Evolutionary conservation across 176 grass and related monocot genomes (phyloP).

Genomic region (Hordeum vulgare): DNA sequence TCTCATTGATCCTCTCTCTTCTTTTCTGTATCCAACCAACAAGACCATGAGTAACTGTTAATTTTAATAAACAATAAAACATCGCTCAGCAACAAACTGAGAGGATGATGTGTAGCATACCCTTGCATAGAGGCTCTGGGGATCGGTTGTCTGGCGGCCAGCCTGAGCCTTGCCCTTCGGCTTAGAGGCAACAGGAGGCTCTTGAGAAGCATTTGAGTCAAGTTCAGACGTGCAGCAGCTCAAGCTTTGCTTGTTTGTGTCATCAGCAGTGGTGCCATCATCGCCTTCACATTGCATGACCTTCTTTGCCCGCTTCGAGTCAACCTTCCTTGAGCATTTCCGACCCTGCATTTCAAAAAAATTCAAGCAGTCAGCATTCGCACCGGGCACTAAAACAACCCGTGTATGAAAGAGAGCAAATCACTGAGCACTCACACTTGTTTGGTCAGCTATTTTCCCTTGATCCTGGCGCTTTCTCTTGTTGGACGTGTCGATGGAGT

Average conservation of each 20-base stretch:
- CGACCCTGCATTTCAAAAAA: conserved; percentile 30
- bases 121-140: conserved; percentile 88
- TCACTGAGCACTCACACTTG: conserved; percentile 21
- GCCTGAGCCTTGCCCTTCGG: conserved; percentile 33
- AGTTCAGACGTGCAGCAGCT: conserved; percentile 47
- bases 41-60: conserved; percentile 23
- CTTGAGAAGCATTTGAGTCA: conserved; percentile 39
- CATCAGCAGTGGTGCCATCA: conserved; percentile 10
- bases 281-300: background rate
- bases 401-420: background rate
- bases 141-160: conserved; percentile 34
- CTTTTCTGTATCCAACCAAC: conserved; percentile 56
- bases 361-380: background rate
- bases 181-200: conserved; percentile 22
- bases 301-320: conserved; percentile 39
- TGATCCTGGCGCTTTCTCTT: conserved; percentile 44
- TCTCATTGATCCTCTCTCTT: conserved; percentile 84
- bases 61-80: background rate
- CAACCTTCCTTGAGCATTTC: conserved; percentile 35
- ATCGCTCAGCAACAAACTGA: background rate
- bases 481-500: conserved; percentile 13
- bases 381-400: background rate
- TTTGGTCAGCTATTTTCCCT: conserved; percentile 29
- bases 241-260: conserved; percentile 19
- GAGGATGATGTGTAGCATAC: conserved; percentile 36